Evolutionary conservation across 177 flowering plant species (phyloP).

Genomic region (Vitis hybrid): DNA sequence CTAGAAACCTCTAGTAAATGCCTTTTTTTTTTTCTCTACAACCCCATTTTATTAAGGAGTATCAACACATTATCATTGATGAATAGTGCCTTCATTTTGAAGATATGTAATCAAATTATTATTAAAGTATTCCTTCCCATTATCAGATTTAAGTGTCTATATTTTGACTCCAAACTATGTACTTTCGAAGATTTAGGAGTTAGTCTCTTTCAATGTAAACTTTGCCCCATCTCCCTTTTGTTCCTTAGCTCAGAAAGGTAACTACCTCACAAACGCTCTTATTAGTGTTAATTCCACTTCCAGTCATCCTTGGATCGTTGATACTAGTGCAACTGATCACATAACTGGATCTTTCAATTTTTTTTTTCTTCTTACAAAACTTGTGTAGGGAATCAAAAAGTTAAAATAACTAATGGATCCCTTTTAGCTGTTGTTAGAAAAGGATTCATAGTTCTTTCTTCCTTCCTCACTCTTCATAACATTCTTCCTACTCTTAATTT

Average conservation of each 20-base stretch:
- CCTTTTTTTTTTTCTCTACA: too few relatives aligned
- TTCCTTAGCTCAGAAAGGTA: neutral
- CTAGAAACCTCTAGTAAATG: too few relatives aligned
- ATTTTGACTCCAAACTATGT: too few relatives aligned
- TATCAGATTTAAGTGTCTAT: too few relatives aligned
- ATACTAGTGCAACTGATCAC: constrained; percentile 6
- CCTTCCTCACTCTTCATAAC: constrained; percentile 1
- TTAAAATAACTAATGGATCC: neutral
- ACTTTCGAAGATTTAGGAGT: too few relatives aligned
- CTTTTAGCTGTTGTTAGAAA: neutral
- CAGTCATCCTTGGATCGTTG: neutral
- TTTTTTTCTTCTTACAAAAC: neutral
- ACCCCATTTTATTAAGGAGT: too few relatives aligned
- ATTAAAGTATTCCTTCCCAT: too few relatives aligned
- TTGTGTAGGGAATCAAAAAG: constrained; percentile 6
- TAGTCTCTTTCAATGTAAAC: too few relatives aligned
- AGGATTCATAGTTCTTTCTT: neutral
- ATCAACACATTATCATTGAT: too few relatives aligned
- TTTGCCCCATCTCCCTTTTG: neutral
- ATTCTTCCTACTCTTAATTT: constrained; percentile 3
- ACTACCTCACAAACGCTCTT: neutral
- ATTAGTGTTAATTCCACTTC: neutral
- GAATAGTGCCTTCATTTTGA: too few relatives aligned
- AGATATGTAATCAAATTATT: too few relatives aligned
- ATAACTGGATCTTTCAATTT: neutral